Conservation (phyloP, 73 alveolate genomes). For the Paramecium primaurelia region DNA sequence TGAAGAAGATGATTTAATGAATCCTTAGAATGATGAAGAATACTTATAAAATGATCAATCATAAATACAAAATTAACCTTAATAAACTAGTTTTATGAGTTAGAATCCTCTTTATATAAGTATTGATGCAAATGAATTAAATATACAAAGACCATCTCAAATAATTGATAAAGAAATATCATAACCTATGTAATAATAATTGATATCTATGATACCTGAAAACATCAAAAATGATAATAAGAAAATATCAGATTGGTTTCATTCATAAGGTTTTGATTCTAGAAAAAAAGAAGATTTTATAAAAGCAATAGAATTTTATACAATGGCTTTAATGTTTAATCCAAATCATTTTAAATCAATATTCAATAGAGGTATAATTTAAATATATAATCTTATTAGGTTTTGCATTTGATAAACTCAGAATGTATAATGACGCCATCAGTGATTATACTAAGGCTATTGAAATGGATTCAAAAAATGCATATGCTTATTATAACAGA, state of each 20-base stretch:
- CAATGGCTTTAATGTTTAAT: constrained; percentile 74
- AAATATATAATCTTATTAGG: background rate
- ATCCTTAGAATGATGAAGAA: constrained; percentile 36
- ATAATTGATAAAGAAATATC: constrained; percentile 7
- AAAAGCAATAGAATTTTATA: constrained; percentile 72
- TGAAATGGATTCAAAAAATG: constrained; percentile 91
- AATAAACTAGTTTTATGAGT: background rate
- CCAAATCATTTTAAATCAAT: constrained; percentile 85
- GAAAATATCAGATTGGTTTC: constrained; percentile 74
- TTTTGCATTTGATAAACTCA: constrained; percentile 96
- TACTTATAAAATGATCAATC: constrained; percentile 23
- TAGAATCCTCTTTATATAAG: constrained; percentile 1
- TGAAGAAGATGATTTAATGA: constrained; percentile 43
- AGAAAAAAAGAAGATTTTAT: constrained; percentile 78
- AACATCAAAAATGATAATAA: constrained; percentile 21
- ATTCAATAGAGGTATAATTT: constrained; percentile 77
- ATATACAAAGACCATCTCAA: background rate
- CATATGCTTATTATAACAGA: constrained; percentile 96
- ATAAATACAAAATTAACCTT: background rate
- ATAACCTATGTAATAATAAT: background rate
- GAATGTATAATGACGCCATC: constrained; percentile 93
- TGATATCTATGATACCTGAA: constrained; percentile 36
- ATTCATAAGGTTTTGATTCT: constrained; percentile 76
- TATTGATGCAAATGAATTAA: background rate
- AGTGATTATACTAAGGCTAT: constrained; percentile 90